Evolutionary conservation across 1,284 basidiomycete genomes (phyloP).

Genomic region (Clitocybe nebularis): DNA sequence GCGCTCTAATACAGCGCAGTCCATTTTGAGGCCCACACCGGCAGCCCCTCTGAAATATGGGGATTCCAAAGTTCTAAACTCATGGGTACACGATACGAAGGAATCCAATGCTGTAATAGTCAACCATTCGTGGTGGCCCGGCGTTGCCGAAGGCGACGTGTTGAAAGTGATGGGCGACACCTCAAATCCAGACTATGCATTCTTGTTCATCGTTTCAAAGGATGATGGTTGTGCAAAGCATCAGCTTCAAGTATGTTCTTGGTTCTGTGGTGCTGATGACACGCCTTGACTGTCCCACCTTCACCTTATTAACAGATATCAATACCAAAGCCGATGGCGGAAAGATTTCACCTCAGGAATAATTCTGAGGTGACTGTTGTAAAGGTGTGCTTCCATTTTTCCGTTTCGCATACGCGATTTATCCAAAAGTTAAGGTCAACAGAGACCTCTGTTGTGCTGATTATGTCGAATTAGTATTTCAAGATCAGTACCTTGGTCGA

Average conservation of each 20-base stretch:
- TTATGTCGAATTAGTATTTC: conserved; percentile 85
- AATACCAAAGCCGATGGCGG: conserved; percentile 64
- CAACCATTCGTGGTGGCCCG: conserved; percentile 72
- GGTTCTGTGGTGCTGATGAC: conserved; percentile 2
- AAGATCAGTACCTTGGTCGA: conserved; percentile 88
- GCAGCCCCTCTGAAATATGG: conserved; percentile 53
- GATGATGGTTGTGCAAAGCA: conserved; percentile 58
- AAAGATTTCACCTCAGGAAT: conserved; percentile 66
- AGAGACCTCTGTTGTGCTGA: conserved; percentile 65
- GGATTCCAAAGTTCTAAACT: conserved; percentile 56
- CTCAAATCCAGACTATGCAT: conserved; percentile 41
- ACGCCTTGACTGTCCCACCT: conserved; percentile 7
- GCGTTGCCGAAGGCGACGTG: conserved; percentile 70
- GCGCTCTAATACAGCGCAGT: conserved; percentile 70
- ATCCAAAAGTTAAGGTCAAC: conserved; percentile 50
- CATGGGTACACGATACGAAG: conserved; percentile 73
- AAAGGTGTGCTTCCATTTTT: conserved; percentile 42
- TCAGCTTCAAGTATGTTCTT: conserved; percentile 54
- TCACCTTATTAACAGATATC: conserved; percentile 50
- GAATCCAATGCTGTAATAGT: conserved; percentile 57
- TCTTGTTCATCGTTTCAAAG: conserved; percentile 62
- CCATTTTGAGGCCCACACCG: conserved; percentile 44
- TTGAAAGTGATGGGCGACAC: conserved; percentile 49
- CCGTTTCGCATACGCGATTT: background rate
- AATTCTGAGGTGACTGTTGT: conserved; percentile 66